Conservation (phyloP, 208 protist genomes). For the Acanthamoeba royreba region DNA sequence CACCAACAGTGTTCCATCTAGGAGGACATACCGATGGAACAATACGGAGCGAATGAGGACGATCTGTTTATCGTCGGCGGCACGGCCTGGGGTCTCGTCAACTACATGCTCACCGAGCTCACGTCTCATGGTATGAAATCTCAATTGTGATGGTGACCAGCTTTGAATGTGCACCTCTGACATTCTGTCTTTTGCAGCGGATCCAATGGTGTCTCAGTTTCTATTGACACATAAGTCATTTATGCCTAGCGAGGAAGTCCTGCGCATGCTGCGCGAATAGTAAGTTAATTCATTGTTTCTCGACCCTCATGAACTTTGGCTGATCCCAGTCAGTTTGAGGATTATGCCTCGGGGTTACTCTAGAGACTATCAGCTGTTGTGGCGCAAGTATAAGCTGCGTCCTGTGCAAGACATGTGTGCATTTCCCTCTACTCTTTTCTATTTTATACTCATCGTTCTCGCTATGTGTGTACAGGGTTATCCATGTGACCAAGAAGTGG, state of each 20-base stretch:
- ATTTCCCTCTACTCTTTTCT: too few relatives aligned
- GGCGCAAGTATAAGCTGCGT: not conserved
- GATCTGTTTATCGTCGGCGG: not conserved
- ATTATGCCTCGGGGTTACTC: not conserved
- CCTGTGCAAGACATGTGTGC: not conserved
- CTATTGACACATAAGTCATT: not conserved
- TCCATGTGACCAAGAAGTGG: not conserved
- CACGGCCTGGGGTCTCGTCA: not conserved
- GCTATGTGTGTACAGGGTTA: not conserved
- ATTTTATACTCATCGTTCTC: too few relatives aligned
- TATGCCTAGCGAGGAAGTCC: not conserved
- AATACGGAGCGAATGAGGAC: not conserved
- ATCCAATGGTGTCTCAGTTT: not conserved
- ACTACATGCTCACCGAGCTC: slow-evolving; percentile 15
- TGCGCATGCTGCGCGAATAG: not conserved
- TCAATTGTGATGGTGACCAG: not conserved
- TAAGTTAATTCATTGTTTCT: not conserved
- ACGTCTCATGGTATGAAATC: not conserved
- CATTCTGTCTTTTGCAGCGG: not conserved
- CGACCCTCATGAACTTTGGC: not conserved
- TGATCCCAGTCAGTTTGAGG: too few relatives aligned
- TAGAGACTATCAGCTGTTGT: not conserved
- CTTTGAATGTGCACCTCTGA: too few relatives aligned
- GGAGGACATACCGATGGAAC: not conserved
- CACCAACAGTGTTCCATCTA: not conserved